These are phyloP conservation scores for Cerioporus squamosus DNA, from an alignment of 1,284 basidiomycete genomes.

Conservation along the genomic window DNA sequence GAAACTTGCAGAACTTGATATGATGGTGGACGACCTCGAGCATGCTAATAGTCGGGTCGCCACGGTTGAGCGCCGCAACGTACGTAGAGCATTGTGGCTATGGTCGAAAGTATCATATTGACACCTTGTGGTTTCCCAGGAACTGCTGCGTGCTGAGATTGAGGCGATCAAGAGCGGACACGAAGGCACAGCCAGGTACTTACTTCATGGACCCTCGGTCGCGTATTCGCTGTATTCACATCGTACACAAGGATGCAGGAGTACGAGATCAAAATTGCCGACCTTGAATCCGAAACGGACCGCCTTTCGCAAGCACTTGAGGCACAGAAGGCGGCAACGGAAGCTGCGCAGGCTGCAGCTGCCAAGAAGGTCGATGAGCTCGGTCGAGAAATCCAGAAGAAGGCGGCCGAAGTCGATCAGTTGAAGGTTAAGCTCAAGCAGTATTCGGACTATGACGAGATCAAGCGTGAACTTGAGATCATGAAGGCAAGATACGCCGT, in stretches of 20 bases:
- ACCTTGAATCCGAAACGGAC: constrained; percentile 76
- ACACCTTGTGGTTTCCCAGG: constrained; percentile 49
- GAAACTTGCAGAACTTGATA: constrained; percentile 89
- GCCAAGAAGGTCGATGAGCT: constrained; percentile 66
- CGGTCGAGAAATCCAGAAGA: constrained; percentile 61
- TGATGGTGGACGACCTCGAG: constrained; percentile 91
- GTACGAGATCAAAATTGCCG: constrained; percentile 73
- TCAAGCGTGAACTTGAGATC: constrained; percentile 94
- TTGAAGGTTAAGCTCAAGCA: constrained; percentile 72
- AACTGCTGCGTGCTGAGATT: constrained; percentile 91
- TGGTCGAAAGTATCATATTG: neutral
- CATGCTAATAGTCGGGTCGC: constrained; percentile 92
- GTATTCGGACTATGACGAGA: constrained; percentile 90
- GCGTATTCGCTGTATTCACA: no score
- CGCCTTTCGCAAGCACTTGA: constrained; percentile 74
- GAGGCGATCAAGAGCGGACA: constrained; percentile 85
- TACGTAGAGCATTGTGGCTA: constrained; percentile 37
- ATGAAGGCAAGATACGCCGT: constrained; percentile 76
- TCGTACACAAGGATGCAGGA: constrained; percentile 59
- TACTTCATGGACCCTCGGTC: neutral
- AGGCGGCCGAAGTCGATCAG: constrained; percentile 70
- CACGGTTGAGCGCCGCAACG: constrained; percentile 91
- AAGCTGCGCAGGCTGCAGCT: constrained; percentile 51
- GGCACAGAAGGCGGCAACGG: constrained; percentile 61
- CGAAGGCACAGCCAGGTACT: constrained; percentile 76